Base-by-base conservation (phyloP, 1,284 basidiomycete genomes). In the Cutaneotrichosporon spelunceum region DNA sequence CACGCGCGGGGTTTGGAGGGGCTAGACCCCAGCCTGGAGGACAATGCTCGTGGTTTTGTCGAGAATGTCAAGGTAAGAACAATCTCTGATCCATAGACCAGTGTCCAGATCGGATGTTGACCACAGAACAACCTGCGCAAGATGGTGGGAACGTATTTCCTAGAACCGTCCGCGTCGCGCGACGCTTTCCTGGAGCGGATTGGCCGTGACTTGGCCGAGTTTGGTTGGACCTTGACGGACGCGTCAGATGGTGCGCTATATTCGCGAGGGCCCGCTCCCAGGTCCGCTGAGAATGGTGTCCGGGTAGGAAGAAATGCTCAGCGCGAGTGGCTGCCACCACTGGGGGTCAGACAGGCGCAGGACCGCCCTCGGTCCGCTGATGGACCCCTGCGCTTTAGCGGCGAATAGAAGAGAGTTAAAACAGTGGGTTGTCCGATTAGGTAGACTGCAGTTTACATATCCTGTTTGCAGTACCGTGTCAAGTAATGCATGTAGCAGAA, bases 1-100 rank as follows among this genome's bases (percentile, higher is more conserved):
- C 68, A 76, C 60, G 59, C 63, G 10, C 59, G 73, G 13, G 76
- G 76, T 2, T 64, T 67, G 19, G 72, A 71, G 24, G 73, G 72
- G 1, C 56, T 78, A 29, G 67, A 69, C 26, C 49, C 62, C 2
- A 64, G 67, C 8, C 63, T 74, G 47, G 71, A 72, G 45, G 65
- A 61, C 49, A 72, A 76, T 60, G 70, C 72, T 0, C 60, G 66
- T 5, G 73, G 75, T 1, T 76, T 78, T 50, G 65, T 76, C 6
- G 64, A 72, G n/a, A 78, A 76, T 58, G 74, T 78, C 60, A 69
- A 67, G 63, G 85, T 85, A 65, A 71, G 79, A 66, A 16, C 16
- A 4, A 27, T 6, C n/a, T 10, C 5, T 27, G 21, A n/a, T n/a
- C n/a, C n/a, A n/a, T n/a, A n/a, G n/a, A n/a, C n/a, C n/a, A n/a